Evolutionary conservation across 306 rosid species (phyloP).

Genomic region (Lablab purpureus): DNA sequence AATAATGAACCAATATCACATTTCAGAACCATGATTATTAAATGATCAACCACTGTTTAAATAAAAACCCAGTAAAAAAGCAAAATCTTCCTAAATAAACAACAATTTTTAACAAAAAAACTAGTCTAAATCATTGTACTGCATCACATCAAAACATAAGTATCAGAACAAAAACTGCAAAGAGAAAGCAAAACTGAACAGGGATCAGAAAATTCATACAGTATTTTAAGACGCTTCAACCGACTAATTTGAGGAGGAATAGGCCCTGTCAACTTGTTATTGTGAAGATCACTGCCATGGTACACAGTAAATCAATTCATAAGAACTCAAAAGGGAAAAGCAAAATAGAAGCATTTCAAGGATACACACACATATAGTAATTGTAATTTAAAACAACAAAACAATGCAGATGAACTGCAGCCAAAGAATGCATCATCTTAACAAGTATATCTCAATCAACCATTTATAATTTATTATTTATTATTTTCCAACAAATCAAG

Average conservation of each 20-base stretch:
- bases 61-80: constrained; percentile 10
- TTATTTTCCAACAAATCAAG: not conserved
- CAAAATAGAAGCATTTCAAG: constrained; percentile 10
- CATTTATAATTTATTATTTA: not conserved
- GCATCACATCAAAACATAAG: constrained; percentile 29
- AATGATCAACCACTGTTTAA: constrained; percentile 1
- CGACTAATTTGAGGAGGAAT: constrained; percentile 98
- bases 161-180: not conserved
- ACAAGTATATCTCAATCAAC: not conserved
- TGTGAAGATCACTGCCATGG: constrained; percentile 87
- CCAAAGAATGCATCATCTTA: constrained; percentile 31
- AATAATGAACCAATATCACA: constrained; percentile 29
- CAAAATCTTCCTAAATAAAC: constrained; percentile 24
- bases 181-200: constrained; percentile 30
- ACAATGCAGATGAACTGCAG: not conserved
- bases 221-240: constrained; percentile 89
- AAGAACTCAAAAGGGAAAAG: constrained; percentile 14
- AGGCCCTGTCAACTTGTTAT: constrained; percentile 98
- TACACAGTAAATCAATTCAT: constrained; percentile 30
- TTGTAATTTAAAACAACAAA: constrained; percentile 2
- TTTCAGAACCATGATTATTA: constrained; percentile 22
- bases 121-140: not conserved
- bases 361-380: not conserved
- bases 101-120: constrained; percentile 18
- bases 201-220: constrained; percentile 57